Evolutionary conservation across 306 rosid species (phyloP).

Genomic region (Cajanus cajan): DNA sequence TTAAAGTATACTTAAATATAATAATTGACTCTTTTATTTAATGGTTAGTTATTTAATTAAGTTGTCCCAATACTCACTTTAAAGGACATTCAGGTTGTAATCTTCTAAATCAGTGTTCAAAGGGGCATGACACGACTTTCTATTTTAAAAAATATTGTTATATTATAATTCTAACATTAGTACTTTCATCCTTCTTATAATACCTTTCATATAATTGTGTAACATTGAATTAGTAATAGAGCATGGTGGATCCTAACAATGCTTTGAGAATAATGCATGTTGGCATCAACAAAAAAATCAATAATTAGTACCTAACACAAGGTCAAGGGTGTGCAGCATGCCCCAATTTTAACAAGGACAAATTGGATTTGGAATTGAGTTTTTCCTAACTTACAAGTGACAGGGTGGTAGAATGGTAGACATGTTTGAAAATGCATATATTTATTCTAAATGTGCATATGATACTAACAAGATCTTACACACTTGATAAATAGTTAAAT

Average conservation of each 20-base stretch:
- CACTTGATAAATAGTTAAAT: too few relatives aligned
- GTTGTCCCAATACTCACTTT: constrained; percentile 37
- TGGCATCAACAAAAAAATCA: too few relatives aligned
- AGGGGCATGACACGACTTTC: constrained; percentile 21
- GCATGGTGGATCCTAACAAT: neutral
- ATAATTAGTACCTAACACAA: too few relatives aligned
- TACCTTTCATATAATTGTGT: neutral
- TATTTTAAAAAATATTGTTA: constrained; percentile 5
- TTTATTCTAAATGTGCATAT: too few relatives aligned
- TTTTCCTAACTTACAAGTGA: too few relatives aligned
- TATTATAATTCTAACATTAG: neutral
- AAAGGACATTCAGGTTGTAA: constrained; percentile 27
- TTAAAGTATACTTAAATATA: constrained; percentile 23
- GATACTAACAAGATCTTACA: too few relatives aligned
- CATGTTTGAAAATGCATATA: too few relatives aligned
- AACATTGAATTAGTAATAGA: neutral
- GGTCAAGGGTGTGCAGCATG: too few relatives aligned
- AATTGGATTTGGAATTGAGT: too few relatives aligned
- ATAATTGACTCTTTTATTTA: constrained; percentile 32
- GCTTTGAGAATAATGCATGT: too few relatives aligned
- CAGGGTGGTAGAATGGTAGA: too few relatives aligned
- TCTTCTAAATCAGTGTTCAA: neutral
- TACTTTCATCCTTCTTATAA: neutral
- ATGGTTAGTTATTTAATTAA: constrained; percentile 24
- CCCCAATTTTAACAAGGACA: too few relatives aligned